Evolutionary conservation across 192 early-diverging fungal genomes (phyloP), one percentile per base, ranked within the genome.

Genomic region (Coemansia sp.): DNA sequence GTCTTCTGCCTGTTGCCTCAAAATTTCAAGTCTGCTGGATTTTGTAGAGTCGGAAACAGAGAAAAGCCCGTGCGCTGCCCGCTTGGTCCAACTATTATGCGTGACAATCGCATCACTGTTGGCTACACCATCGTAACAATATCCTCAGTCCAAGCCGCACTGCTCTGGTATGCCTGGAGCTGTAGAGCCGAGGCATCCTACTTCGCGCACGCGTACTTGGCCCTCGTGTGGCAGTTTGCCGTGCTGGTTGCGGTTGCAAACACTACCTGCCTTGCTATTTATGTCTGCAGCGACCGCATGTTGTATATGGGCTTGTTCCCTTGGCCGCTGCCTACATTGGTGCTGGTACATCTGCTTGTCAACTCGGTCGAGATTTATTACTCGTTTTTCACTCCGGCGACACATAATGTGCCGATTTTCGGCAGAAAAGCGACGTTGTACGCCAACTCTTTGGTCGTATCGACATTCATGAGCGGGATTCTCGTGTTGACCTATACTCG

Each of bases 361-460:
- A 21, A 66, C 21, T n/a, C 31, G 0, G 36, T 50, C 46, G 72
- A 74, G n/a, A 44, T 54, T 9, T 74, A 74, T 35, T 67, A 29
- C 36, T 74, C 72, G 24, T 74, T 74, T 66, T 74, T 74, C 31
- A 68, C 72, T 9, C 66, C 62, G 3, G 19, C 35, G 21, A 61
- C 54, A 11, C 42, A 40, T 2, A 17, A 48, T 9, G 72, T 63
- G 29, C 64, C 66, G 9, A 62, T 74, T 0, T 34, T 51, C 21
- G 66, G 66, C 3, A 36, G 17, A 4, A n/a, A 21, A 6, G 66
- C 72, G 13, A 64, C 72, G 16, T 10, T 42, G 17, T 63, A 67
- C 54, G 64, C 72, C 7, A 66, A 64, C 39, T 14, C 57, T 10
- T 21, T 68, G 29, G 45, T 68, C 2, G 35, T 31, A 1, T 29